Conservation (phyloP, 2,329 filamentous ascomycete genomes). For the Aureobasidium sp. region DNA sequence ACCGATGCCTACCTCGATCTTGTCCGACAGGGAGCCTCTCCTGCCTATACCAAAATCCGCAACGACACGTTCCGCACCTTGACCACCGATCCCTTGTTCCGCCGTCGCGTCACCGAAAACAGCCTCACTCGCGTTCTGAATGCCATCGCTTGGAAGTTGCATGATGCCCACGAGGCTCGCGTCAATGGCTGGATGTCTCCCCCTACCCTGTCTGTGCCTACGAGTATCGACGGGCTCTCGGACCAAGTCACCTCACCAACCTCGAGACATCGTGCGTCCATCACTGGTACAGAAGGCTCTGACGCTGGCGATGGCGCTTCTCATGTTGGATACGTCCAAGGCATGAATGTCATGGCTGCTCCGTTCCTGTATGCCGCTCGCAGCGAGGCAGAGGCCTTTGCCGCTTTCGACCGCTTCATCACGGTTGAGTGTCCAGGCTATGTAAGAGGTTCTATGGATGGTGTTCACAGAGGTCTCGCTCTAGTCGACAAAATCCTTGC, state of each 20-base stretch:
- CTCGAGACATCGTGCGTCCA: slow-evolving; percentile 28
- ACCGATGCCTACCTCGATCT: slow-evolving; percentile 86
- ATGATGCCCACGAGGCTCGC: slow-evolving; percentile 63
- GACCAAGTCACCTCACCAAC: slow-evolving; percentile 33
- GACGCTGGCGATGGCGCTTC: slow-evolving; percentile 51
- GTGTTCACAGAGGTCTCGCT: slow-evolving; percentile 84
- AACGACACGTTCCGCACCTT: slow-evolving; percentile 97
- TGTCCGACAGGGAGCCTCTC: slow-evolving; percentile 86
- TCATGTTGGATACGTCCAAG: slow-evolving; percentile 88
- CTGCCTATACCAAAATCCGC: slow-evolving; percentile 93
- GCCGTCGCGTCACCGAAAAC: slow-evolving; percentile 88
- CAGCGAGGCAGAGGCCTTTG: slow-evolving; percentile 91
- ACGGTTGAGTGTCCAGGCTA: slow-evolving; percentile 87
- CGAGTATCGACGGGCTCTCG: slow-evolving; percentile 45
- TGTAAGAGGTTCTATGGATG: slow-evolving; percentile 92
- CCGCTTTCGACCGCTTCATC: slow-evolving; percentile 80
- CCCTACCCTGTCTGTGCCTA: slow-evolving; percentile 43
- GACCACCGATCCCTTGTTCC: slow-evolving; percentile 94
- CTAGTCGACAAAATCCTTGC: slow-evolving; percentile 88
- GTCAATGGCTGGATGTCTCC: slow-evolving; percentile 46
- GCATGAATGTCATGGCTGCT: slow-evolving; percentile 96
- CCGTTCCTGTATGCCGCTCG: slow-evolving; percentile 92
- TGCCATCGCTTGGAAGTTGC: slow-evolving; percentile 86
- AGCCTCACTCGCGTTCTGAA: slow-evolving; percentile 91
- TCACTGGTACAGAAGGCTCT: slow-evolving; percentile 56